These are phyloP conservation scores for Raffaelea albimanens DNA, from an alignment of 2,329 filamentous ascomycete species.

Conservation along the genomic window DNA sequence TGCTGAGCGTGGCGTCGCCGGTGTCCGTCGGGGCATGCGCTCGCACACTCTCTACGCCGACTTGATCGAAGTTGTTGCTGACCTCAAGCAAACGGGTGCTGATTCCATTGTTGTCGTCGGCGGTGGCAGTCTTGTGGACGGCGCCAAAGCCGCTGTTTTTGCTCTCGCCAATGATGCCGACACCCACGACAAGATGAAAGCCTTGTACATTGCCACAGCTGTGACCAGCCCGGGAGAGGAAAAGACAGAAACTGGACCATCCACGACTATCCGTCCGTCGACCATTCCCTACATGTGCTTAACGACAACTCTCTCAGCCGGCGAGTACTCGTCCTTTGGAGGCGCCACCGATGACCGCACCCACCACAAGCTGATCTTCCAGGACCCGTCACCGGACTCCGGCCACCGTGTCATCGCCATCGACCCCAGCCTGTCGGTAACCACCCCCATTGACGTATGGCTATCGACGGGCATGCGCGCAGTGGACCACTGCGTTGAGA, in stretches of 20 bases:
- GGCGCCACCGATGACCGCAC: slow-evolving; percentile 15
- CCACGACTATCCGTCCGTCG: slow-evolving; percentile 2
- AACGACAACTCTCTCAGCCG: slow-evolving; percentile 15
- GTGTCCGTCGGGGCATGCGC: slow-evolving; percentile 10
- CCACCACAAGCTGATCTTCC: slow-evolving; percentile 12
- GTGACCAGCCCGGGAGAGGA: neutral
- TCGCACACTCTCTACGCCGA: slow-evolving; percentile 14
- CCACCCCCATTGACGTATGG: slow-evolving; percentile 42
- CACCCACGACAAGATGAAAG: slow-evolving; percentile 8
- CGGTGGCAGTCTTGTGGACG: slow-evolving; percentile 14
- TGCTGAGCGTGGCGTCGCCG: slow-evolving; percentile 4
- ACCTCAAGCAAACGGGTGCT: slow-evolving; percentile 7
- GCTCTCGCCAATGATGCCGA: slow-evolving; percentile 13
- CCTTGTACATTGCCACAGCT: slow-evolving; percentile 5
- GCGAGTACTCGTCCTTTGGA: slow-evolving; percentile 14
- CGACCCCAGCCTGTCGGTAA: slow-evolving; percentile 34
- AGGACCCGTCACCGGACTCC: slow-evolving; percentile 15
- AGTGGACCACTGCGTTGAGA: slow-evolving; percentile 50
- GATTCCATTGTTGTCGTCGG: slow-evolving; percentile 13
- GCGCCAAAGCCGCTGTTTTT: slow-evolving; percentile 11
- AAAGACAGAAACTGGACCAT: neutral
- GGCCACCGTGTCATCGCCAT: slow-evolving; percentile 39
- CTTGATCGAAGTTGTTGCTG: slow-evolving; percentile 8
- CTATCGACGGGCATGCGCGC: slow-evolving; percentile 46
- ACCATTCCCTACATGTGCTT: slow-evolving; percentile 12